Conservation (phyloP, 495 filamentous ascomycete genomes). For the Lasiosphaeria hispida region DNA sequence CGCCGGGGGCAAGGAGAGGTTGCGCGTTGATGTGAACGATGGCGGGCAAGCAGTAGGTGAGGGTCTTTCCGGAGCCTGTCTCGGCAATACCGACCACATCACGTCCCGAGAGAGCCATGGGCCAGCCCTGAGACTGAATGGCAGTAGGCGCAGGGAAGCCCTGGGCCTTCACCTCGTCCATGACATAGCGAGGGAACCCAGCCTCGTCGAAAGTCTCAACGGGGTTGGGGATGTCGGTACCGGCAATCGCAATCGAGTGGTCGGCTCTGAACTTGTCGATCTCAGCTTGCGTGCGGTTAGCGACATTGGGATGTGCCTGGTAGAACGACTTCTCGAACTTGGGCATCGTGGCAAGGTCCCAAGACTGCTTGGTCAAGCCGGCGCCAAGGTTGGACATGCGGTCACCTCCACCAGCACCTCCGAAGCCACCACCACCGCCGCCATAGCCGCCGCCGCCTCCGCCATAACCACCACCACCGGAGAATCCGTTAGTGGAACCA, state of each 20-base stretch:
- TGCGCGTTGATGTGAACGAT: slow-evolving; percentile 99
- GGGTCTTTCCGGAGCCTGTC: slow-evolving; percentile 97
- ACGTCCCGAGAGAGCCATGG: slow-evolving; percentile 96
- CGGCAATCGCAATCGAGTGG: slow-evolving; percentile 75
- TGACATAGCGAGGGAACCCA: slow-evolving; percentile 92
- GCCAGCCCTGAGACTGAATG: slow-evolving; percentile 98
- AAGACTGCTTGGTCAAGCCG: slow-evolving; percentile 77
- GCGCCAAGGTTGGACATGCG: slow-evolving; percentile 90
- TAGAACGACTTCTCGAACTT: slow-evolving; percentile 99
- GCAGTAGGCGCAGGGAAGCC: slow-evolving; percentile 89
- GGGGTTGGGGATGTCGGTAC: slow-evolving; percentile 78
- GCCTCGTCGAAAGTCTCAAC: slow-evolving; percentile 97
- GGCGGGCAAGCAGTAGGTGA: slow-evolving; percentile 96
- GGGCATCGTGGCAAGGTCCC: slow-evolving; percentile 76
- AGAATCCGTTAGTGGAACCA: neutral
- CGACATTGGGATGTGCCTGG: slow-evolving; percentile 83
- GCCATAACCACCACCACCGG: slow-evolving; percentile 26
- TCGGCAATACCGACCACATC: slow-evolving; percentile 99
- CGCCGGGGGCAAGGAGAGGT: slow-evolving; percentile 92
- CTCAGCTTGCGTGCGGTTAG: slow-evolving; percentile 69
- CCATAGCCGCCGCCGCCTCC: slow-evolving; percentile 53
- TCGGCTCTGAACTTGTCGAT: slow-evolving; percentile 82
- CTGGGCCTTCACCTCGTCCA: slow-evolving; percentile 97
- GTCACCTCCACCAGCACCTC: slow-evolving; percentile 65
- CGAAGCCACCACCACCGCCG: slow-evolving; percentile 52